These are phyloP conservation scores for Plicaturopsis crispa DNA, from an alignment of 768 basidiomycete genomes.

Conservation along the genomic window DNA sequence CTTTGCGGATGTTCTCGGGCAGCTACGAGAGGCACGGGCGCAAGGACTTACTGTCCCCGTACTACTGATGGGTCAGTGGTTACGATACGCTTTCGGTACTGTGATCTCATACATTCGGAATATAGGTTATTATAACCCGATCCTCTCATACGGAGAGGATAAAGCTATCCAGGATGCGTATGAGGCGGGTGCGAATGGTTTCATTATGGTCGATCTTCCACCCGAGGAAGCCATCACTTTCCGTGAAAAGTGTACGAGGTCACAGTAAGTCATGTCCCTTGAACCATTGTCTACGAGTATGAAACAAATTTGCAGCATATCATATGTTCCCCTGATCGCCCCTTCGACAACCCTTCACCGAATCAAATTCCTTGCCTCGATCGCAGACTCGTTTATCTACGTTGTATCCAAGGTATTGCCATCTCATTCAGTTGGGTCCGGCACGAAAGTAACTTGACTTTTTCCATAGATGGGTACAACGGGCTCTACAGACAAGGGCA, in stretches of 20 bases:
- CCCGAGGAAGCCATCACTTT: slow-evolving; percentile 94
- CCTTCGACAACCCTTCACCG: slow-evolving; percentile 86
- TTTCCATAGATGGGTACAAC: slow-evolving; percentile 88
- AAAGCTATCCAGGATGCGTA: slow-evolving; percentile 85
- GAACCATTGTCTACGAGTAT: not conserved
- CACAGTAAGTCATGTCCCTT: slow-evolving; percentile 54
- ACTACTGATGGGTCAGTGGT: slow-evolving; percentile 79
- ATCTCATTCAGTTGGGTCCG: not conserved
- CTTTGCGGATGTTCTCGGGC: slow-evolving; percentile 65
- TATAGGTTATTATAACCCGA: slow-evolving; percentile 94
- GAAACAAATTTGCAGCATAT: slow-evolving; percentile 66
- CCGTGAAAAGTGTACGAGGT: slow-evolving; percentile 76
- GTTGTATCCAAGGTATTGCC: slow-evolving; percentile 84
- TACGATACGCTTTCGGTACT: not conserved
- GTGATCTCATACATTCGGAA: slow-evolving; percentile 1
- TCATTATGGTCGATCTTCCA: slow-evolving; percentile 95
- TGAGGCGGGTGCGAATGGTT: slow-evolving; percentile 92
- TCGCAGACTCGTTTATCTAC: slow-evolving; percentile 97
- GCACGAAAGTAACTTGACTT: slow-evolving; percentile 3
- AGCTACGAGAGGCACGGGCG: slow-evolving; percentile 70
- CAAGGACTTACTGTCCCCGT: slow-evolving; percentile 82
- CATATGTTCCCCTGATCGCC: slow-evolving; percentile 92
- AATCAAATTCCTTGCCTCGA: slow-evolving; percentile 84
- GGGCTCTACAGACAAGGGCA: slow-evolving; percentile 72
- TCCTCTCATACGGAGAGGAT: slow-evolving; percentile 93